Evolutionary conservation across 345 rosid genomes (phyloP), one percentile per base, ranked within the genome.

Genomic region (Garcia nutans): DNA sequence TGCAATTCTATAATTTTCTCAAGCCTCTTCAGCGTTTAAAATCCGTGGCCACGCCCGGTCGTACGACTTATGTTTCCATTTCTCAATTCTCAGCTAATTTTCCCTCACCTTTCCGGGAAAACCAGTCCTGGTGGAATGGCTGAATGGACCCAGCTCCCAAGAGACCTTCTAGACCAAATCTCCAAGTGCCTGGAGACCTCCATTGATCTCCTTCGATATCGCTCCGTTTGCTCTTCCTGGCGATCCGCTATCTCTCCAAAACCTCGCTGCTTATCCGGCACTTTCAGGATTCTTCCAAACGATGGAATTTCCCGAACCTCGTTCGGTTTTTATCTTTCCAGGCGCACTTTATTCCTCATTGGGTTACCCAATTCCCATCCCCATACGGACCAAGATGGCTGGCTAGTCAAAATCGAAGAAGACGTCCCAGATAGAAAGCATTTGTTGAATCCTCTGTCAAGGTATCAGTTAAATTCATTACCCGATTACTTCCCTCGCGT

Each of bases 191-290:
- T 93, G 1, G 87, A 80, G 47, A 81, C 87, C 24, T 78, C 90
- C 69, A 80, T 82, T 67, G 98, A 96, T 70, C 74, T 90, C 79
- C 63, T 76, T 19, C 94, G 91, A 1, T 86, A 89, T 84, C 99
- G 99, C 42, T 86, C 97, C 75, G 88, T 92, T 19, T 96, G 99
- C 74, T 80, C 86, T 52, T 77, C 90, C 56, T 96, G 99, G 99
- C 89, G 97, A 22, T 89, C 86, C 77, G 80, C 96, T 41, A 76
- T 82, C 55, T 54, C 81, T 20, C 86, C 88, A 0, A 81, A 77
- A 52, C 82, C 77, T 8, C 77, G 77, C 70, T 87, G 82, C 24
- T 79, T 83, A 3, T 75, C 91, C 12, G 81, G 81, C 33, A 84
- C 85, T 56, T 82, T 87, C 76, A 88, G 85, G 9, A 78, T 88